phyloP scores from a whole-genome alignment of 2,329 filamentous ascomycete genomes.

The Rhinocladiella similis region DNA sequence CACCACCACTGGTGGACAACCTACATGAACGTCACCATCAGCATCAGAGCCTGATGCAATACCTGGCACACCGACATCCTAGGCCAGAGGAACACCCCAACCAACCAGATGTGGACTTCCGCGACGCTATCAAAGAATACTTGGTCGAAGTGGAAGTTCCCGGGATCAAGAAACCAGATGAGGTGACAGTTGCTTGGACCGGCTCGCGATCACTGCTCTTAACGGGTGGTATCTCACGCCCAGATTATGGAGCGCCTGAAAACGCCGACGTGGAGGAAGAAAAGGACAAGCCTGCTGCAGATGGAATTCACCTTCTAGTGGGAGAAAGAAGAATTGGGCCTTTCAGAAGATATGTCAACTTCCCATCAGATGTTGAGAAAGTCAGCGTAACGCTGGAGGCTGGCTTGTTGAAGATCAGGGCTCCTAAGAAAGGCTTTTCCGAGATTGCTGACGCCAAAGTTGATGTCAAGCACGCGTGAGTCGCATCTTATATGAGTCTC shows the following conservation, averaged over 20 bases:
- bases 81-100: slow-evolving; percentile 26
- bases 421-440: slow-evolving; percentile 24
- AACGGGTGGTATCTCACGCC: slow-evolving; percentile 13
- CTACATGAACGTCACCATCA: slow-evolving; percentile 22
- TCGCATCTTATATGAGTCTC: slow-evolving; percentile 8
- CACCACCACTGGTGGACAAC: slow-evolving; percentile 25
- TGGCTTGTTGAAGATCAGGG: slow-evolving; percentile 24
- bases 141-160: slow-evolving; percentile 25
- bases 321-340: slow-evolving; percentile 23
- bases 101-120: slow-evolving; percentile 25
- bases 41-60: slow-evolving; percentile 19
- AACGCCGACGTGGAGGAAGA: slow-evolving; percentile 24
- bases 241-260: slow-evolving; percentile 19
- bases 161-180: slow-evolving; percentile 23
- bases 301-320: slow-evolving; percentile 19
- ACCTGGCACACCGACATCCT: slow-evolving; percentile 15
- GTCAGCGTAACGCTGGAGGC: slow-evolving; percentile 24
- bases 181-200: slow-evolving; percentile 24
- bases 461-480: slow-evolving; percentile 27
- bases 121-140: slow-evolving; percentile 24
- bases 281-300: slow-evolving; percentile 10
- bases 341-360: slow-evolving; percentile 25
- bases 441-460: slow-evolving; percentile 17
- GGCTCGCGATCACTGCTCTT: slow-evolving; percentile 19
- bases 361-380: slow-evolving; percentile 25